Evolutionary conservation across 106 monocot species (phyloP), one percentile per base, ranked within the genome.

Genomic region (Acorus calamus): DNA sequence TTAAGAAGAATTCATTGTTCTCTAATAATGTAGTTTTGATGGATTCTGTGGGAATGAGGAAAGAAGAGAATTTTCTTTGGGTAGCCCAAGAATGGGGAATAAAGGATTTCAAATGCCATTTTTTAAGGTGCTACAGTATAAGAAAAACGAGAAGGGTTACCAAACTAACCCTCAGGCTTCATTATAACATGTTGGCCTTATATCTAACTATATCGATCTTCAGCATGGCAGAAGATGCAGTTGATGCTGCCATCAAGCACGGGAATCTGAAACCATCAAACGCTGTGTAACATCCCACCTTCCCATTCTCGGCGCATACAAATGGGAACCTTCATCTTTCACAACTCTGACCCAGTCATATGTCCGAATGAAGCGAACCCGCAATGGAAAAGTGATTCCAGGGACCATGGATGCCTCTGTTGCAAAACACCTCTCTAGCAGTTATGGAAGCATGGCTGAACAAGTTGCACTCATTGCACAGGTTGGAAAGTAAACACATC

Each of bases 171-270:
- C 28, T 28, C 28, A 28, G 28, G 28, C 28, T 28, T 28, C 28
- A 28, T 28, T 28, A 28, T 28, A 14, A 5, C 53, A 53, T 57
- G 14, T 45, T 57, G 5, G 55, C 41, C 12, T 69, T 3, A 48
- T 28, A 28, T 28, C 28, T 28, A 28, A 28, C 28, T 28, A 28
- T 28, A 28, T 28, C 28, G 28, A 28, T 28, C 28, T 78, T 62
- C 83, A 98, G 98, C 77, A 98, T 98, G 98, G 91, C 98, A 55
- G 98, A 98, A 75, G 98, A 98, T 81, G 98, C 85, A 8, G 91
- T 98, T 58, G 67, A 98, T 77, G 83, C 79, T 54, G 98, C 98
- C 66, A 72, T 98, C 57, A 88, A 71, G 68, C 78, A 87, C 68
- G 98, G 83, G 11, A 80, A 88, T 57, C 73, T 98, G 79, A 98